A percentile compares a stretch with the other conserved stretches of the same genome.
Evolutionary conservation across 495 filamentous ascomycete species (phyloP).

Genomic region (Hyaloscypha hepaticicola): DNA sequence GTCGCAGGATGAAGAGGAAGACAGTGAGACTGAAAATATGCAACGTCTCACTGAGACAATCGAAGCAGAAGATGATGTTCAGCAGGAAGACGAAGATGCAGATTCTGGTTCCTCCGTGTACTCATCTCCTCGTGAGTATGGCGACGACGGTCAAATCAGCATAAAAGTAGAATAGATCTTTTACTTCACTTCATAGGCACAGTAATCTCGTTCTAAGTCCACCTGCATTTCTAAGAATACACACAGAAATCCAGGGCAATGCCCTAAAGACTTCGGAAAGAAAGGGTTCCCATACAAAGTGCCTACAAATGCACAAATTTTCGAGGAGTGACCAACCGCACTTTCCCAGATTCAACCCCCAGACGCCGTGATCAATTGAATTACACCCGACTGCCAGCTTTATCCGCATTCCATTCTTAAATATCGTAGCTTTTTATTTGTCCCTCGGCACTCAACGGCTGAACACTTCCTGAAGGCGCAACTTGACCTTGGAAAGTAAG

Average conservation of each 20-base stretch:
- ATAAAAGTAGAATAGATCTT: constrained; percentile 1
- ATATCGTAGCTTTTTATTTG: constrained; percentile 33
- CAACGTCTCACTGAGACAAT: not conserved
- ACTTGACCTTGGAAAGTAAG: constrained; percentile 59
- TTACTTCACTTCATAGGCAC: not conserved
- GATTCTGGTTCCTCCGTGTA: constrained; percentile 21
- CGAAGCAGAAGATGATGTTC: constrained; percentile 3
- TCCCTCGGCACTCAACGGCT: constrained; percentile 67
- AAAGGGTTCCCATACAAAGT: constrained; percentile 4
- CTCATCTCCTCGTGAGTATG: constrained; percentile 15
- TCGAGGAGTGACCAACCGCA: not conserved
- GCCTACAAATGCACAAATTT: constrained; percentile 16
- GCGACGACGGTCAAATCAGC: not conserved
- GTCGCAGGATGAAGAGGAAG: constrained; percentile 1
- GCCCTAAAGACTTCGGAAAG: not conserved
- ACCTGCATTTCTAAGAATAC: constrained; percentile 25
- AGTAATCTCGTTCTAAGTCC: constrained; percentile 17
- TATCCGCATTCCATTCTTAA: constrained; percentile 6
- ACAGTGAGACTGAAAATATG: too few relatives aligned
- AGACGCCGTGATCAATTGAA: constrained; percentile 21
- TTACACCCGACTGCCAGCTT: constrained; percentile 21
- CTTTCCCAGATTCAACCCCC: constrained; percentile 19
- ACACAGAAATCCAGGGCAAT: constrained; percentile 17
- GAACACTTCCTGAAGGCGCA: constrained; percentile 46
- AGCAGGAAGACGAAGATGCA: constrained; percentile 16